Conservation (phyloP, 495 filamentous ascomycete genomes). For the Talaromyces stipitatus region DNA sequence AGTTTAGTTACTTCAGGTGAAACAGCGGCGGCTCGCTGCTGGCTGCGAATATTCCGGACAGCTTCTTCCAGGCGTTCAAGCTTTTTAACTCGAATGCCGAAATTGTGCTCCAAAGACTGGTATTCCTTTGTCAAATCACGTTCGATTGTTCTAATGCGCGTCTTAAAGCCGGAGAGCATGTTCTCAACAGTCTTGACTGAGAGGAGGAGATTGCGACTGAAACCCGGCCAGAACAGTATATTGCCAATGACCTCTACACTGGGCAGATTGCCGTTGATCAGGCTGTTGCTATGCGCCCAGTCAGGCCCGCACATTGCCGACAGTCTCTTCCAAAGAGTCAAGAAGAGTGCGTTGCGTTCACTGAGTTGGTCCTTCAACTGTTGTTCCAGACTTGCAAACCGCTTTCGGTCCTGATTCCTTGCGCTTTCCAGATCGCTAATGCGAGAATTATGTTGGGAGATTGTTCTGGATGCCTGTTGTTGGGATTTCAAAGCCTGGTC, state of each 20-base stretch:
- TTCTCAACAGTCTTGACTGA: slow-evolving; percentile 85
- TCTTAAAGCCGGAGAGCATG: slow-evolving; percentile 72
- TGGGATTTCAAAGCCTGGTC: slow-evolving; percentile 82
- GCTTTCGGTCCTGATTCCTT: slow-evolving; percentile 65
- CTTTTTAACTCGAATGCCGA: slow-evolving; percentile 71
- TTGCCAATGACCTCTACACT: slow-evolving; percentile 71
- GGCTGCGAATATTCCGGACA: slow-evolving; percentile 43
- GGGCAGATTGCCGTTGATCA: slow-evolving; percentile 80
- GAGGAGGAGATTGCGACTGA: slow-evolving; percentile 78
- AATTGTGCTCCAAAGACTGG: slow-evolving; percentile 71
- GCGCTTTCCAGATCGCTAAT: slow-evolving; percentile 76
- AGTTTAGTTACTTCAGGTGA: slow-evolving; percentile 60
- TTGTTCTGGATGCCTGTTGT: slow-evolving; percentile 72
- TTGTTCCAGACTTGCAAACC: slow-evolving; percentile 63
- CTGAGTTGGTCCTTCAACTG: slow-evolving; percentile 76
- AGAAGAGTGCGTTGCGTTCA: slow-evolving; percentile 82
- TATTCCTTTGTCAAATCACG: slow-evolving; percentile 86
- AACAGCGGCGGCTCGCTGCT: slow-evolving; percentile 36
- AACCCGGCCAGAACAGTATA: slow-evolving; percentile 68
- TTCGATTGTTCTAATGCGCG: slow-evolving; percentile 74
- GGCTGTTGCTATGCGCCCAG: slow-evolving; percentile 83
- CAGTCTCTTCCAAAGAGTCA: slow-evolving; percentile 80
- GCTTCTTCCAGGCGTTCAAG: slow-evolving; percentile 81
- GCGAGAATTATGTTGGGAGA: slow-evolving; percentile 73
- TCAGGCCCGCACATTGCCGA: slow-evolving; percentile 80